phyloP scores from a whole-genome alignment of 1,139 yeast genomes.

The Geotrichum klebahnii region DNA sequence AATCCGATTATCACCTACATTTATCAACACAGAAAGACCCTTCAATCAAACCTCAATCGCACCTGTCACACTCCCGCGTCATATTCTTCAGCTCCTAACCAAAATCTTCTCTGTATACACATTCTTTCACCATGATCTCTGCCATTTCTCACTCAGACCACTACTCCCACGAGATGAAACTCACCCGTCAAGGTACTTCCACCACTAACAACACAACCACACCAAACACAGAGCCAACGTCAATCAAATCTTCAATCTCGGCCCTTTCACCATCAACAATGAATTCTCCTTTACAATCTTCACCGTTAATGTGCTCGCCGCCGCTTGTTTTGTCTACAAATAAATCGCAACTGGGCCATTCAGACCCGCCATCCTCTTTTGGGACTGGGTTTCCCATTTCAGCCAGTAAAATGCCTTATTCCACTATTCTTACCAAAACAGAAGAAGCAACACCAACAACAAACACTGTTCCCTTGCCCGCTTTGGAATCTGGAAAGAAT shows the following conservation, averaged over 20 bases:
- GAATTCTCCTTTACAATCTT: background rate
- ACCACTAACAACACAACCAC: too few relatives aligned
- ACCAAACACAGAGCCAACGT: background rate
- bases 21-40: too few relatives aligned
- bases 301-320: background rate
- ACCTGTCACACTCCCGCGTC: too few relatives aligned
- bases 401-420: conserved; percentile 4
- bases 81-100: too few relatives aligned
- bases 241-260: background rate
- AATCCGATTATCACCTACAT: too few relatives aligned
- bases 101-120: background rate
- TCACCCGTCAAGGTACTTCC: too few relatives aligned
- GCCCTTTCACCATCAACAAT: background rate
- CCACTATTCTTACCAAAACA: conserved; percentile 4
- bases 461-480: background rate
- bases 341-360: background rate
- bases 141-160: conserved; percentile 6
- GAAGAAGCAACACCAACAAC: conserved; percentile 3
- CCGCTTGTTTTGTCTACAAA: background rate
- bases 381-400: conserved; percentile 2
- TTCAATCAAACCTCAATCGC: too few relatives aligned
- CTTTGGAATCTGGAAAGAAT: conserved; percentile 3
- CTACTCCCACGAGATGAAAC: conserved; percentile 3
- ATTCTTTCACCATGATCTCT: conserved; percentile 6
- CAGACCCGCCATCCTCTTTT: conserved; percentile 8